These are phyloP conservation scores for Oryza coarctata DNA, from an alignment of 176 grass and related monocot genomes.

Conservation along the genomic window DNA sequence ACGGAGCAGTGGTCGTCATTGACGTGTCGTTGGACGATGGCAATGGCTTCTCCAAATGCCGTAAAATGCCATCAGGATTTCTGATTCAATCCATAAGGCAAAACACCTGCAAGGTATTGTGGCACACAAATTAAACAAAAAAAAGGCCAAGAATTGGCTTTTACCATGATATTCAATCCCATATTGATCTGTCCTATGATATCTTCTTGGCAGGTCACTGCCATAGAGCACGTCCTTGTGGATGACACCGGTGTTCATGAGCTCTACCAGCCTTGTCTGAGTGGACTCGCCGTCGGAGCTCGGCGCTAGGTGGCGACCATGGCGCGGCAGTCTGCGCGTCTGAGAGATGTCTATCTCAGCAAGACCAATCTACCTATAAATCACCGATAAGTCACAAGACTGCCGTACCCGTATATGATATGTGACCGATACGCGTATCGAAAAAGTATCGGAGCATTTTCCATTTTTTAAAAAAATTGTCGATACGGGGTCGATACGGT, in stretches of 20 bases:
- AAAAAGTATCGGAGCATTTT: too few species aligned
- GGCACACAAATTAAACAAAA: not conserved
- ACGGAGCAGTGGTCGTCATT: conserved; percentile 35
- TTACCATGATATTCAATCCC: not conserved
- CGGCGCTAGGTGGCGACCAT: conserved; percentile 44
- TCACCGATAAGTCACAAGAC: too few species aligned
- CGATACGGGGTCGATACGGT: too few species aligned
- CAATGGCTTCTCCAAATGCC: conserved; percentile 21
- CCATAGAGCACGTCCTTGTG: conserved; percentile 60
- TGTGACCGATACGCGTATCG: too few species aligned
- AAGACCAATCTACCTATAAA: too few species aligned
- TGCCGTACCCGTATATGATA: too few species aligned
- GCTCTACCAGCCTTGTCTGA: conserved; percentile 36
- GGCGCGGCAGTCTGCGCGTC: conserved; percentile 44
- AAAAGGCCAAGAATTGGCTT: not conserved
- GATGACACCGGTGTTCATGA: conserved; percentile 32
- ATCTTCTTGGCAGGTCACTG: conserved; percentile 41
- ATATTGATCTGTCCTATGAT: conserved; percentile 1
- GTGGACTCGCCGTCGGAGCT: conserved; percentile 54
- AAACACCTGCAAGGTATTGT: conserved; percentile 58
- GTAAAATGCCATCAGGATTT: conserved; percentile 65
- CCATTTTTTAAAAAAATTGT: too few species aligned
- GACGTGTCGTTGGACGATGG: conserved; percentile 54
- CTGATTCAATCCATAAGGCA: conserved; percentile 44
- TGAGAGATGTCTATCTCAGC: conserved; percentile 32